Percentiles rank a stretch among this genome's conserved stretches.
phyloP scores from a whole-genome alignment of 768 basidiomycete species.

The Lyophyllum decastes region DNA sequence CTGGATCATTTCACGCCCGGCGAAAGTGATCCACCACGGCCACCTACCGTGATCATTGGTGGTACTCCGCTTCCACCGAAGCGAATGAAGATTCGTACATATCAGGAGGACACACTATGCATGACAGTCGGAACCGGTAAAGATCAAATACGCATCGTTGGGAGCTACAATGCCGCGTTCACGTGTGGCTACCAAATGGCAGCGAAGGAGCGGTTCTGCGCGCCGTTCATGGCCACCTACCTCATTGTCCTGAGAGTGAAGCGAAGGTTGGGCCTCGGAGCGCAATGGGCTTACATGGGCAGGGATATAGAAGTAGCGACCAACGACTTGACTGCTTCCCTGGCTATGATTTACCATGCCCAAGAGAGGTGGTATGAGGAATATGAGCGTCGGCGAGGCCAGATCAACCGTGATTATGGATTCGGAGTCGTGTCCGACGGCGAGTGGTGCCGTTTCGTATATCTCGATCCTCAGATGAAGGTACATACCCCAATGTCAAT shows the following conservation, averaged over 20 bases:
- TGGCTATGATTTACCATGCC: background rate
- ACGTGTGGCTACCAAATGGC: background rate
- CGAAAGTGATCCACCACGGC: background rate
- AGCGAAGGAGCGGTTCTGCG: background rate
- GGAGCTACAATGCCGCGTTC: background rate
- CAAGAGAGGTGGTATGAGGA: background rate
- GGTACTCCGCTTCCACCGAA: background rate
- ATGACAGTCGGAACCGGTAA: background rate
- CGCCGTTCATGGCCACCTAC: background rate
- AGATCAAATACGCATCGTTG: background rate
- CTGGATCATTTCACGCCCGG: background rate
- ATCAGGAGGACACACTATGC: background rate
- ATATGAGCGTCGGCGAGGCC: background rate
- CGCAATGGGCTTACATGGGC: background rate
- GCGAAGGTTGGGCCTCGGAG: background rate
- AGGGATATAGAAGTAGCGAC: background rate
- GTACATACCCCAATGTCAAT: background rate
- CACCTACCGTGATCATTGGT: too few species aligned
- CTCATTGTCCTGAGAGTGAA: background rate
- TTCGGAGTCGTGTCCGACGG: background rate
- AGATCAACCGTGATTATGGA: background rate
- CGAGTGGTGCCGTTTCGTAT: background rate
- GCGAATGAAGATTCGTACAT: background rate
- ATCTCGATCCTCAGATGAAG: background rate
- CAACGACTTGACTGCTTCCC: background rate